Base-by-base conservation (phyloP, 1,139 yeast species). In the Sugiyamaella castrensis region DNA sequence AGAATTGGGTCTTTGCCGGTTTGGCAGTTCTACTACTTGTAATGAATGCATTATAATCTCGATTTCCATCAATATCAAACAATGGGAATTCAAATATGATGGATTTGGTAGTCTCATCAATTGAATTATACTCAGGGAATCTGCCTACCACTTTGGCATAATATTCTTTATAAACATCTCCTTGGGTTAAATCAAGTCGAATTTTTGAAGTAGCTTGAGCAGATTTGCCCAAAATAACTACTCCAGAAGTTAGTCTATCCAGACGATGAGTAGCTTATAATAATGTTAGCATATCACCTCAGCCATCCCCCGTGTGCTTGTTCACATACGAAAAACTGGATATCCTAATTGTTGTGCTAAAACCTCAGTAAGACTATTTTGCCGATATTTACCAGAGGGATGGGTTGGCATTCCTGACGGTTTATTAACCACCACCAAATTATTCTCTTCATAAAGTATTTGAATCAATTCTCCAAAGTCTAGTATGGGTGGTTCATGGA, bases 371-470 rank as follows among this genome's bases (percentile, higher is more conserved):
- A 89, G 77, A 1, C 96, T 80, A 62, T 92, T 92, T 66, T 79
- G 87, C 50, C 94, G 71, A 68, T 82, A 91, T 50, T 96, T 73
- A 0, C 98, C 98, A 0, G 97, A 84, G 1, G 98, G 98, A 65
- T 92, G 98, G 1, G 67, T 59, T 0, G 98, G 98, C 1, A 92
- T 77, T 0, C 98, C 97, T 2, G 94, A 77, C 0, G 98, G 98
- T 58, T 92, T 92, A 65, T 91, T 95, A 19, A 92, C 84, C 1
- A 86, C 96, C 4, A 92, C 73, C 28, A 89, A 67, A 44, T 84
- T 78, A 9, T 84, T 89, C 61, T 86, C 82, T 60, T 87, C 88
- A 62, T 74, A 78, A 0, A 91, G 87, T 32, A 88, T 81, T 50
- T 76, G 76, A 40, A 91, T 82, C 0, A 78, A 41, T 7, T 16